Evolutionary conservation across 306 rosid genomes (phyloP).

Genomic region (Malus sieversii): DNA sequence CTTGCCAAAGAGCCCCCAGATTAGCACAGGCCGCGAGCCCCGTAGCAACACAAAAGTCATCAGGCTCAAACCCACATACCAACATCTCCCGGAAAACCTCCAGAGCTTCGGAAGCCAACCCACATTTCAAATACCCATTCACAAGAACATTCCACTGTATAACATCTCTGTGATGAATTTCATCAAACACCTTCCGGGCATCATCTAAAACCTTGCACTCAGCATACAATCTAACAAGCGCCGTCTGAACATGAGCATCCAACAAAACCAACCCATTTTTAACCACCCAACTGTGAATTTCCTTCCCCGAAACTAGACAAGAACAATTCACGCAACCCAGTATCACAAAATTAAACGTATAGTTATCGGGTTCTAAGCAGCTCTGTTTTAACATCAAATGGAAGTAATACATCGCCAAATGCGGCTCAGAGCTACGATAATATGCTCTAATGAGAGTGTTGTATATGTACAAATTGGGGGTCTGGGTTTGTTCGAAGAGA

Average conservation of each 20-base stretch:
- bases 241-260: slow-evolving; percentile 31
- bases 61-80: slow-evolving; percentile 20
- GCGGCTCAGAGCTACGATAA: slow-evolving; percentile 22
- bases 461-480: slow-evolving; percentile 26
- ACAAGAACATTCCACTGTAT: slow-evolving; percentile 38
- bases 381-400: slow-evolving; percentile 7
- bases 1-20: slow-evolving; percentile 31
- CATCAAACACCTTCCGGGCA: slow-evolving; percentile 34
- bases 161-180: slow-evolving; percentile 28
- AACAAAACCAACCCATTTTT: slow-evolving; percentile 27
- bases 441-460: slow-evolving; percentile 32
- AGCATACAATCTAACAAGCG: slow-evolving; percentile 12
- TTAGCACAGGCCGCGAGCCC: slow-evolving; percentile 31
- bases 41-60: slow-evolving; percentile 30
- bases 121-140: slow-evolving; percentile 24
- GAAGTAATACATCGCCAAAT: slow-evolving; percentile 22
- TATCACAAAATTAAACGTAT: slow-evolving; percentile 29
- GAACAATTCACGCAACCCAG: slow-evolving; percentile 26
- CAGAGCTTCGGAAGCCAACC: slow-evolving; percentile 29
- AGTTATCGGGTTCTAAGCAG: slow-evolving; percentile 14
- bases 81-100: slow-evolving; percentile 17
- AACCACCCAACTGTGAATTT: slow-evolving; percentile 23
- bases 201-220: slow-evolving; percentile 19
- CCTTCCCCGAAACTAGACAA: slow-evolving; percentile 13
- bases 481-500: slow-evolving; percentile 14